These are phyloP conservation scores for Alternaria sp. DNA, from an alignment of 2,329 filamentous ascomycete species.

Conservation along the genomic window DNA sequence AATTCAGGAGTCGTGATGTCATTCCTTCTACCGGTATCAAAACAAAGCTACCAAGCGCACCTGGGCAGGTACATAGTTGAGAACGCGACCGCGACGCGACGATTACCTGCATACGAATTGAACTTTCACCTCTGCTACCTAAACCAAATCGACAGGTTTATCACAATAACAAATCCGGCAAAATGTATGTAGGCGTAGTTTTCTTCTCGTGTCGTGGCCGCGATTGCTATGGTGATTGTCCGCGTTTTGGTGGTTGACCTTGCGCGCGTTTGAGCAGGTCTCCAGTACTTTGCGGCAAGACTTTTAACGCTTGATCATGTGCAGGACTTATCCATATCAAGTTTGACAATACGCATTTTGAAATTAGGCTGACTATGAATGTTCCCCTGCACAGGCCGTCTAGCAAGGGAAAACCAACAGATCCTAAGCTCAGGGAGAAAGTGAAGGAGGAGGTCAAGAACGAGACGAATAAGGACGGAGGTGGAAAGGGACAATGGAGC, in stretches of 20 bases:
- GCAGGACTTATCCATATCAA: background rate
- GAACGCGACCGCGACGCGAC: constrained; percentile 9
- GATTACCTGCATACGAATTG: background rate
- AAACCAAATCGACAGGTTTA: background rate
- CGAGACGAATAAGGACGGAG: constrained; percentile 56
- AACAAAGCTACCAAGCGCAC: constrained; percentile 4
- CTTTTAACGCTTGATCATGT: background rate
- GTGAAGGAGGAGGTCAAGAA: constrained; percentile 58
- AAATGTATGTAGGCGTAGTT: background rate
- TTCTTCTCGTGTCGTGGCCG: background rate
- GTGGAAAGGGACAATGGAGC: constrained; percentile 58
- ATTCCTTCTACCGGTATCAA: constrained; percentile 7
- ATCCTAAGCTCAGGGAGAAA: constrained; percentile 56
- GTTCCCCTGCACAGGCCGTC: constrained; percentile 38
- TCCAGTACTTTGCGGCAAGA: background rate
- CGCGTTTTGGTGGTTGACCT: background rate
- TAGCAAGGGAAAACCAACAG: constrained; percentile 57
- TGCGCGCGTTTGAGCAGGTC: background rate
- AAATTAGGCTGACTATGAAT: background rate
- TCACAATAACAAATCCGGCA: background rate
- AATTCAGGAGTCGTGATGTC: constrained; percentile 14
- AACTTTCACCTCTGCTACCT: background rate
- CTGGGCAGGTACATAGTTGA: constrained; percentile 3
- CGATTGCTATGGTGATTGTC: background rate
- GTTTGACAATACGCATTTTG: background rate